A percentile compares a stretch with the other conserved stretches of the same genome.
Evolutionary conservation across 495 filamentous ascomycete genomes (phyloP).

Genomic region (Penicillium turbatum): DNA sequence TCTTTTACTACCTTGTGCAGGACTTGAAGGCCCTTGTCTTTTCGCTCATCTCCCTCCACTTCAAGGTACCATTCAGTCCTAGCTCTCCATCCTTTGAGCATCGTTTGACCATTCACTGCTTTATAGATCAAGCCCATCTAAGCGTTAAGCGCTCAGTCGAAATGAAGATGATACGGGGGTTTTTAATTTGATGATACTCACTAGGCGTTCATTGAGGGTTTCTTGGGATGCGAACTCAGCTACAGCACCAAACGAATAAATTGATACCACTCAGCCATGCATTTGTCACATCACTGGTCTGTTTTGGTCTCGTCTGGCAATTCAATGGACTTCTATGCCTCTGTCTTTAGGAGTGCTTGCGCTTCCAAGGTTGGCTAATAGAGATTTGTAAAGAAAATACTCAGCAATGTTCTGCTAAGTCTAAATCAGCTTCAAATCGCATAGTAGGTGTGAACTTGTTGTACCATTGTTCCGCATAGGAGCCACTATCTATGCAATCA

Average conservation of each 20-base stretch:
- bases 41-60: conserved; percentile 92
- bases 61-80: conserved; percentile 63
- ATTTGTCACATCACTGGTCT: background rate
- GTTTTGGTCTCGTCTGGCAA: background rate
- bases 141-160: conserved; percentile 5
- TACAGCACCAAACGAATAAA: background rate
- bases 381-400: background rate
- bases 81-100: background rate
- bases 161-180: conserved; percentile 4
- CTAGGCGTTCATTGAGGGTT: conserved; percentile 24
- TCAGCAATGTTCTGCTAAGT: too few species aligned
- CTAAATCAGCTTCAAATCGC: too few species aligned
- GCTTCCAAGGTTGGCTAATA: background rate
- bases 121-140: conserved; percentile 78
- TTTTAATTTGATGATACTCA: conserved; percentile 20
- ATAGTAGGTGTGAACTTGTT: too few species aligned
- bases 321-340: background rate
- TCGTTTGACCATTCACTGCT: background rate
- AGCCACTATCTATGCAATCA: too few species aligned
- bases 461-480: too few species aligned
- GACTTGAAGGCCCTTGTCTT: conserved; percentile 97
- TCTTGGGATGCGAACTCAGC: background rate
- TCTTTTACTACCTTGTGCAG: conserved; percentile 99
- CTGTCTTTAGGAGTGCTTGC: background rate
- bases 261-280: conserved; percentile 7